Evolutionary conservation across 2,329 filamentous ascomycete species (phyloP).

Genomic region (Trichothecium sympodiale): DNA sequence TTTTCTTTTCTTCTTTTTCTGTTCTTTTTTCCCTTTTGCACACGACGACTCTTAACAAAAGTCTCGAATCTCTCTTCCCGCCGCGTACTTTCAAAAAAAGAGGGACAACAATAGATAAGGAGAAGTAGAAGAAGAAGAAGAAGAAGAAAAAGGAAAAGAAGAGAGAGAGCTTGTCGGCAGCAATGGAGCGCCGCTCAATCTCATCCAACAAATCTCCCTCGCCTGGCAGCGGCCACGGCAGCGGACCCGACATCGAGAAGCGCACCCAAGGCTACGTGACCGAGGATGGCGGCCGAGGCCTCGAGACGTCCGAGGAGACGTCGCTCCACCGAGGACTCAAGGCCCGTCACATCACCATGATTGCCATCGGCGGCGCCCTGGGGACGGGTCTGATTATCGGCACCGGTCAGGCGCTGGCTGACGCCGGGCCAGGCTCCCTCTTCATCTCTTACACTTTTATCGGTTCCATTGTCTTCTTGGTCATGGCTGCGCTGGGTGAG

Average conservation of each 20-base stretch:
- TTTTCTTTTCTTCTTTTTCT: too few relatives aligned
- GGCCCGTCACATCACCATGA: constrained; percentile 45
- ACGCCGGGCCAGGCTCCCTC: constrained; percentile 52
- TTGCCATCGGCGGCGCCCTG: constrained; percentile 64
- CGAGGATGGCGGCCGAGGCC: constrained; percentile 29
- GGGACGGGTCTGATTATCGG: constrained; percentile 67
- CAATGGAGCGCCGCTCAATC: too few relatives aligned
- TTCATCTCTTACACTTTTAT: constrained; percentile 61
- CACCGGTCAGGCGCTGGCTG: constrained; percentile 42
- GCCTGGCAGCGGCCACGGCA: too few relatives aligned
- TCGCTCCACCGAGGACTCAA: constrained; percentile 40
- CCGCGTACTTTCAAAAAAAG: too few relatives aligned
- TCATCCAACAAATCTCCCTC: too few relatives aligned
- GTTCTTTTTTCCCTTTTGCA: too few relatives aligned
- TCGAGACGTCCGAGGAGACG: constrained; percentile 37
- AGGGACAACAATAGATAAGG: too few relatives aligned
- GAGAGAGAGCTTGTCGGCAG: too few relatives aligned
- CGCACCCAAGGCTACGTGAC: constrained; percentile 10
- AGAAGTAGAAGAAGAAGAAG: too few relatives aligned
- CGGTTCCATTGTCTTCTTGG: constrained; percentile 64
- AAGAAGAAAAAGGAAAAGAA: too few relatives aligned
- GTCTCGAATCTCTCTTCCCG: too few relatives aligned
- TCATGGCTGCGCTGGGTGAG: constrained; percentile 73
- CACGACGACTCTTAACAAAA: too few relatives aligned
- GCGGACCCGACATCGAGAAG: not conserved